phyloP scores from a whole-genome alignment of 306 rosid genomes.

The Cyclanthera cordifolia region DNA sequence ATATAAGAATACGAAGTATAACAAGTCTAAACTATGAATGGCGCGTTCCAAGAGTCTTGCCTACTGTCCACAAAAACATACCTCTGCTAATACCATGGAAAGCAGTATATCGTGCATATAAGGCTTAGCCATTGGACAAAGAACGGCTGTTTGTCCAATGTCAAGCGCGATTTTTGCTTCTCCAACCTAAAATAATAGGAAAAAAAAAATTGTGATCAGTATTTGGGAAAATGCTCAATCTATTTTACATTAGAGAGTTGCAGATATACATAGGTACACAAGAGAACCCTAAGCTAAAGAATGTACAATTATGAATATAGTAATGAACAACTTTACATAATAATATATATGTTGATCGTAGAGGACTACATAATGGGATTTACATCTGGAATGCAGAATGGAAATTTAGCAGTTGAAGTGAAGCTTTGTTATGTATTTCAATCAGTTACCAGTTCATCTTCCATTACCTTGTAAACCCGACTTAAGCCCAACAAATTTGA shows the following conservation, averaged over 20 bases:
- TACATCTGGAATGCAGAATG: too few species aligned
- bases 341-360: too few species aligned
- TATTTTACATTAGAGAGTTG: background rate
- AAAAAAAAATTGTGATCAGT: background rate
- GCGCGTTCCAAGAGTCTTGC: conserved; percentile 22
- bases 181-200: conserved; percentile 54
- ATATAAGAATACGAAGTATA: conserved; percentile 48
- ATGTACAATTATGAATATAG: too few species aligned
- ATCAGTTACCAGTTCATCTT: too few species aligned
- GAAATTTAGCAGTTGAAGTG: too few species aligned
- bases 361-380: background rate
- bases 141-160: conserved; percentile 55
- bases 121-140: conserved; percentile 68
- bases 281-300: background rate
- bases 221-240: too few species aligned
- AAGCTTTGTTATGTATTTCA: too few species aligned
- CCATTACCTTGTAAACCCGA: too few species aligned
- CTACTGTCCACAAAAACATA: conserved; percentile 36
- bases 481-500: too few species aligned
- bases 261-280: background rate
- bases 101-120: conserved; percentile 74
- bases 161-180: conserved; percentile 69
- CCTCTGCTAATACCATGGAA: conserved; percentile 94
- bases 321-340: background rate
- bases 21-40: conserved; percentile 29